Percentiles rank a stretch among this genome's conserved stretches.
Conservation (phyloP, 2,329 filamentous ascomycete species). For the Madurella fahalii region DNA sequence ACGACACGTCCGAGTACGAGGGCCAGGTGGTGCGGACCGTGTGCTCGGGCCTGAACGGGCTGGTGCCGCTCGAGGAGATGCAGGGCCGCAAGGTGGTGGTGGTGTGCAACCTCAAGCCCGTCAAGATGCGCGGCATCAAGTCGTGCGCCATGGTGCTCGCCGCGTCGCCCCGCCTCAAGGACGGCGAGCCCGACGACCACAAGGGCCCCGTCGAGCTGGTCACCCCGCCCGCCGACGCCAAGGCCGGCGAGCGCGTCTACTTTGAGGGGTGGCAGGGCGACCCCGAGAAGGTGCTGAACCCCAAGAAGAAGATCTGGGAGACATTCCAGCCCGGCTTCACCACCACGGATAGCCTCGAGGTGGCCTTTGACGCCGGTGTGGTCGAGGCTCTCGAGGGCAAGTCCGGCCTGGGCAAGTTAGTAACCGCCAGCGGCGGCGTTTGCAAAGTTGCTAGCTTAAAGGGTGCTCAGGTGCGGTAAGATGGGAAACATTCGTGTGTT, state of each 20-base stretch:
- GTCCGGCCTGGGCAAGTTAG: conserved; percentile 63
- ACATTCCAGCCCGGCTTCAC: conserved; percentile 94
- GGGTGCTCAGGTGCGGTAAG: conserved; percentile 76
- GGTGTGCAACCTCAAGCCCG: conserved; percentile 96
- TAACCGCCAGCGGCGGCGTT: conserved; percentile 70
- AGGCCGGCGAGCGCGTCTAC: conserved; percentile 81
- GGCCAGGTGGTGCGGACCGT: conserved; percentile 91
- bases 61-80: conserved; percentile 92
- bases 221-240: conserved; percentile 69
- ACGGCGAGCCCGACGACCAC: conserved; percentile 81
- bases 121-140: conserved; percentile 92
- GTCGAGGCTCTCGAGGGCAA: conserved; percentile 70
- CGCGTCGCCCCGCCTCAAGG: conserved; percentile 76
- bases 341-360: conserved; percentile 74
- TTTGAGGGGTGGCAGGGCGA: conserved; percentile 95
- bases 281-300: conserved; percentile 90
- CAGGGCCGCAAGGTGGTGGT: conserved; percentile 92
- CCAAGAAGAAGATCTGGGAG: conserved; percentile 99
- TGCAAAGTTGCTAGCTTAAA: conserved; percentile 81
- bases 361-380: conserved; percentile 76
- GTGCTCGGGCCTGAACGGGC: conserved; percentile 92
- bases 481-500: not conserved
- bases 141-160: conserved; percentile 87
- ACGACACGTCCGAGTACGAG: conserved; percentile 88
- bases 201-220: conserved; percentile 91